Conservation (phyloP, 176 grass and related monocot species). For the Bonia amplexicaulis region DNA sequence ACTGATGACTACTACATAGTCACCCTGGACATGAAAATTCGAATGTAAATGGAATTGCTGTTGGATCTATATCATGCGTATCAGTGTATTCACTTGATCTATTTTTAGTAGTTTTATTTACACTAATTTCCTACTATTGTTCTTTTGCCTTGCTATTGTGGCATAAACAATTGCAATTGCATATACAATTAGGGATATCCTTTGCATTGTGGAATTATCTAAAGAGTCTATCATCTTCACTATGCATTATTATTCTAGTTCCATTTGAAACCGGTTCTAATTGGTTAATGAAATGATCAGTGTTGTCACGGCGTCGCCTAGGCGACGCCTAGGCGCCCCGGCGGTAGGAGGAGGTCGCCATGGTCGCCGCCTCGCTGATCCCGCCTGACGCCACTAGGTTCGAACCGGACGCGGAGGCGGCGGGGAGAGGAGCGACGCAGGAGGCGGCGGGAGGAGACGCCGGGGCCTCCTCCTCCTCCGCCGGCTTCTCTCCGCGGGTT, state of each 20-base stretch:
- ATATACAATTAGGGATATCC: background rate
- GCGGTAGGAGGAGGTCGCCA: no score
- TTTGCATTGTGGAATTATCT: background rate
- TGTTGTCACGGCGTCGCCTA: no score
- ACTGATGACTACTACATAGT: background rate
- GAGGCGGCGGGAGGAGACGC: no score
- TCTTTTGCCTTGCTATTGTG: background rate
- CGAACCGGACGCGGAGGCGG: no score
- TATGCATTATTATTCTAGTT: background rate
- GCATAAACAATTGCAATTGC: no score
- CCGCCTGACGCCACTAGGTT: no score
- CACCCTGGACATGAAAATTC: background rate
- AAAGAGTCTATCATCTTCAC: background rate
- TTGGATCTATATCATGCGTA: background rate
- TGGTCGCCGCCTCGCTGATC: no score
- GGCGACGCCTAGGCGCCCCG: no score
- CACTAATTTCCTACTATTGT: background rate
- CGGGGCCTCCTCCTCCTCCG: no score
- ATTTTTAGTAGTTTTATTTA: background rate
- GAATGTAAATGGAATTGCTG: background rate
- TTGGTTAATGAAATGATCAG: conserved; percentile 19
- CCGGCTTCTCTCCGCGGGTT: no score
- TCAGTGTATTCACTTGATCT: background rate
- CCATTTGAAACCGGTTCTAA: background rate
- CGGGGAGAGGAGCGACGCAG: no score